Evolutionary conservation across 768 basidiomycete species (phyloP), one percentile per base, ranked within the genome.

Genomic region (Pleurotus giganteus): DNA sequence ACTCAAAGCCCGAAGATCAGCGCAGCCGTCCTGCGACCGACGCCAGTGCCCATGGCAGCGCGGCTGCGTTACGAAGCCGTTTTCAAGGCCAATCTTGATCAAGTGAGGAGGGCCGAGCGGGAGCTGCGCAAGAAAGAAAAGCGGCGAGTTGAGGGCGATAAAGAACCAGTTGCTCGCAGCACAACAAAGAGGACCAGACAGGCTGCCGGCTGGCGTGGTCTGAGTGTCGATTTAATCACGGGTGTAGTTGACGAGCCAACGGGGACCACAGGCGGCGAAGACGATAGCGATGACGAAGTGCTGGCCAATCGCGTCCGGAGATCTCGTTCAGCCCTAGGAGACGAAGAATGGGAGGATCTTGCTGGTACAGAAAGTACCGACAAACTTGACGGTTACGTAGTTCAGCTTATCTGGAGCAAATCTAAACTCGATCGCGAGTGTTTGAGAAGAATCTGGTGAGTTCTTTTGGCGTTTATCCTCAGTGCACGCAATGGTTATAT

Each of bases 141-240:
- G 53, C 76, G 78, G 24, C 73, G 68, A 52, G 75, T 72, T 2
- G 72, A 74, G 26, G 69, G 69, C 45, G 58, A 60, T 42, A 70
- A 62, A 21, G 67, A 68, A 17, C 68, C 72, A 1, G 60, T 71
- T 3, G 44, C 70, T 54, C 71, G 74, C 13, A 55, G 71, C 50
- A 67, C 73, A 44, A 61, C 73, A 13, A 74, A 77, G 57, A 76
- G 79, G 41, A 64, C 63, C 36, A 67, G 84, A 54, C 79, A 83
- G 54, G 84, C 86, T 1, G 82, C 81, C 2, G 89, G 89, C 2
- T 92, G 89, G 89, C 74, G 87, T 41, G 88, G 83, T 7, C 64
- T 86, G 36, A 87, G 86, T 1, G 81, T 89, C 26, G 88, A 89
- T 64, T 67, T 85, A 50, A 82, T 84, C 50, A 78, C 80, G 9